Base-by-base conservation (phyloP, 805 yeast species). In the Starmerella apicola region DNA sequence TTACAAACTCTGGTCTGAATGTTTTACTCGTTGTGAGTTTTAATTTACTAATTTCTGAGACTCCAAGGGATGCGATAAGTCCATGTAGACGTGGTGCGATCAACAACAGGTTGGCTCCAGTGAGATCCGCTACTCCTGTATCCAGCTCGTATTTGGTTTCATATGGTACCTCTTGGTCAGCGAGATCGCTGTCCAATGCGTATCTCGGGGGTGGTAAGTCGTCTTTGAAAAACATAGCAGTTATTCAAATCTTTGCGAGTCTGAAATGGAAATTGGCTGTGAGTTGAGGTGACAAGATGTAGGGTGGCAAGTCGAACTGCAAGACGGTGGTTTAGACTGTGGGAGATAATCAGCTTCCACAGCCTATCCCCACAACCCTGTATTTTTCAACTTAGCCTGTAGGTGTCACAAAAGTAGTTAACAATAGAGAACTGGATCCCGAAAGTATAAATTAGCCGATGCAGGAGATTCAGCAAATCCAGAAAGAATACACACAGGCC, bases 191-290 rank as follows among this genome's bases (percentile, higher is more conserved):
- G 34, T 67, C 71, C 21, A 74, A 51, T 7, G 65, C 46, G 53
- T 74, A 77, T 44, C 79, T 68, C 16, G 73, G 69, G n/a, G 67
- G 58, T 25, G 66, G 68, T 34, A 57, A 51, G 29, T 68, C 74
- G 20, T 62, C 59, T 67, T 45, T 49, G 38, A 51, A 44, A 19
- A 47, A 29, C 52, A 51, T 49, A 13, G n/a, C n/a, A n/a, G n/a
- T n/a, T n/a, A n/a, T n/a, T n/a, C n/a, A n/a, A n/a, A n/a, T n/a
- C n/a, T n/a, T n/a, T n/a, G n/a, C n/a, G n/a, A n/a, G n/a, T n/a
- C n/a, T n/a, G n/a, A n/a, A n/a, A n/a, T n/a, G n/a, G n/a, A n/a
- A n/a, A n/a, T n/a, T n/a, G n/a, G n/a, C n/a, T n/a, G n/a, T n/a
- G n/a, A n/a, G n/a, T n/a, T n/a, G n/a, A n/a, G n/a, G n/a, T n/a